Conservation (phyloP, 208 protist genomes). For the Acanthamoeba lenticulata region DNA sequence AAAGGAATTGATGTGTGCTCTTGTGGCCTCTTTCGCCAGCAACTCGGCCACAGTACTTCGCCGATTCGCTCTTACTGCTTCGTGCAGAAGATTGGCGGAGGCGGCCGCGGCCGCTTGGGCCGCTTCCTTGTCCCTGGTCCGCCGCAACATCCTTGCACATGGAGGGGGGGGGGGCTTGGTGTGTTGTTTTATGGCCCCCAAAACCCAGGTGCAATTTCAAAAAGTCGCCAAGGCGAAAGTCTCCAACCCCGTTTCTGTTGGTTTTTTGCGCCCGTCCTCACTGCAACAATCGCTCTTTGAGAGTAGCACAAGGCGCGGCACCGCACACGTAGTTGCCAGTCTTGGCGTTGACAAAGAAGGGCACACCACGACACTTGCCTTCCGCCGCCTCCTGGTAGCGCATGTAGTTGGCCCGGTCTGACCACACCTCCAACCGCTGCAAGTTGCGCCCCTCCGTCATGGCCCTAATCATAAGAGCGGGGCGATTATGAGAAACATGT, state of each 20-base stretch:
- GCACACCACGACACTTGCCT: constrained; percentile 58
- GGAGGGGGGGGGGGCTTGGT: too few species aligned
- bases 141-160: neutral
- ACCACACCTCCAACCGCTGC: constrained; percentile 33
- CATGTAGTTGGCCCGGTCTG: neutral
- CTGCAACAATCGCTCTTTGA: constrained; percentile 31
- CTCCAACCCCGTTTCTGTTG: neutral
- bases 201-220: too few species aligned
- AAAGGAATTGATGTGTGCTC: constrained; percentile 16
- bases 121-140: constrained; percentile 3
- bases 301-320: neutral
- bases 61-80: constrained; percentile 21
- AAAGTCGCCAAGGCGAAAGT: too few species aligned
- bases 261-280: neutral
- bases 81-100: constrained; percentile 11
- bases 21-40: neutral
- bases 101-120: neutral
- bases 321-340: constrained; percentile 60
- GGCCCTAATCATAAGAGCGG: neutral
- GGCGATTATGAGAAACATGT: too few species aligned
- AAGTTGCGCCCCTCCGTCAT: neutral
- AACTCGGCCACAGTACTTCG: neutral
- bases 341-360: constrained; percentile 58
- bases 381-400: neutral
- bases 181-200: too few species aligned